These are phyloP conservation scores for Ganoderma lingzhi DNA, from an alignment of 1,284 basidiomycete species.

Conservation along the genomic window DNA sequence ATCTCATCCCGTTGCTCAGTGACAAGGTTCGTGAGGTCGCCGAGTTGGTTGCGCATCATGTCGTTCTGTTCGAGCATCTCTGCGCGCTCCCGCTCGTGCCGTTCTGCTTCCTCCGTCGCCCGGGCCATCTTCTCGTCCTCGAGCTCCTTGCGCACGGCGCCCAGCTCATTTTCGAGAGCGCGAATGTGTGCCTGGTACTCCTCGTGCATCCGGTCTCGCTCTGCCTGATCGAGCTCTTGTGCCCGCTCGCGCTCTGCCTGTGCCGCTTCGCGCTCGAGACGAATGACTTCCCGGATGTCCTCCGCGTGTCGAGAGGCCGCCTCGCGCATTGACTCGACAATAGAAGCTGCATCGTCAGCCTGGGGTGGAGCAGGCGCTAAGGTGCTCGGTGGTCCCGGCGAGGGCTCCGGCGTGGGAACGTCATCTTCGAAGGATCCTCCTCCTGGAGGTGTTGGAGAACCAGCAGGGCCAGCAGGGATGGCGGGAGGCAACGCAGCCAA, in stretches of 20 bases:
- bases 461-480: slow-evolving; percentile 17
- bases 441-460: slow-evolving; percentile 14
- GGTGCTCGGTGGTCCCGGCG: neutral
- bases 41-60: slow-evolving; percentile 62
- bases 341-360: slow-evolving; percentile 34
- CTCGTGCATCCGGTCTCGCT: slow-evolving; percentile 54
- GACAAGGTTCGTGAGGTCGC: slow-evolving; percentile 72
- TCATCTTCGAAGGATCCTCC: slow-evolving; percentile 3
- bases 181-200: slow-evolving; percentile 63
- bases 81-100: slow-evolving; percentile 61
- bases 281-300: slow-evolving; percentile 66
- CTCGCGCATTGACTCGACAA: slow-evolving; percentile 52
- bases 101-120: slow-evolving; percentile 64
- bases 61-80: slow-evolving; percentile 68
- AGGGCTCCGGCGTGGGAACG: neutral
- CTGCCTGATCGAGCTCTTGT: slow-evolving; percentile 55
- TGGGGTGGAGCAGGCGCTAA: neutral
- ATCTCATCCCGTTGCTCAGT: slow-evolving; percentile 67
- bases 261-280: slow-evolving; percentile 59
- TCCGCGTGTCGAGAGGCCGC: slow-evolving; percentile 61
- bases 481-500: slow-evolving; percentile 33
- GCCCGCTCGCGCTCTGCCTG: slow-evolving; percentile 60
- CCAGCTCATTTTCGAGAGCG: slow-evolving; percentile 70
- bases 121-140: slow-evolving; percentile 63
- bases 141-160: slow-evolving; percentile 59